These are phyloP conservation scores for Fusarium nelsonii DNA, from an alignment of 2,329 filamentous ascomycete genomes.

Conservation along the genomic window DNA sequence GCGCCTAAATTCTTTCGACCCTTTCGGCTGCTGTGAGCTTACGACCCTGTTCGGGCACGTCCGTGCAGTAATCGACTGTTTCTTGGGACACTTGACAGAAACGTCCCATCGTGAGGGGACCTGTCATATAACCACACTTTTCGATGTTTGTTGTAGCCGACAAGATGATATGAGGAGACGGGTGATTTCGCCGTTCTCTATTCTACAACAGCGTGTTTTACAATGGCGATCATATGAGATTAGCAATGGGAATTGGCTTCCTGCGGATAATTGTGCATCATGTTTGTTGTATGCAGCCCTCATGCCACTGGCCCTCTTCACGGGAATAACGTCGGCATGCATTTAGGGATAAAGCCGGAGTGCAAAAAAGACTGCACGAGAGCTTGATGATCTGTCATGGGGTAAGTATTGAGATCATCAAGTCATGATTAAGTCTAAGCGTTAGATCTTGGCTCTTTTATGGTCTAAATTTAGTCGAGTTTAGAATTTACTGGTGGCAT, in stretches of 20 bases:
- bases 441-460: neutral
- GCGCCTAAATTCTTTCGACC: constrained; percentile 32
- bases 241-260: constrained; percentile 19
- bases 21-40: neutral
- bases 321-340: constrained; percentile 13
- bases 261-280: neutral
- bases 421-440: neutral
- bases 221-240: constrained; percentile 9
- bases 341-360: neutral
- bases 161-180: constrained; percentile 29
- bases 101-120: constrained; percentile 39
- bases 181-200: constrained; percentile 4
- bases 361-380: neutral
- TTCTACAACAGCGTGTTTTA: constrained; percentile 4
- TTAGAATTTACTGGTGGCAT: neutral
- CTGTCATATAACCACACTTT: constrained; percentile 37
- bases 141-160: constrained; percentile 16
- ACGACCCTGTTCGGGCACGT: constrained; percentile 43
- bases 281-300: constrained; percentile 1
- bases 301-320: constrained; percentile 3
- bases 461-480: neutral
- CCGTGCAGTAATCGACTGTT: constrained; percentile 46
- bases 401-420: neutral
- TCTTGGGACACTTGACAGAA: constrained; percentile 29
- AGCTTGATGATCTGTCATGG: neutral